phyloP scores from a whole-genome alignment of 1,284 basidiomycete genomes.

The Cystobasidiaceae sp. region DNA sequence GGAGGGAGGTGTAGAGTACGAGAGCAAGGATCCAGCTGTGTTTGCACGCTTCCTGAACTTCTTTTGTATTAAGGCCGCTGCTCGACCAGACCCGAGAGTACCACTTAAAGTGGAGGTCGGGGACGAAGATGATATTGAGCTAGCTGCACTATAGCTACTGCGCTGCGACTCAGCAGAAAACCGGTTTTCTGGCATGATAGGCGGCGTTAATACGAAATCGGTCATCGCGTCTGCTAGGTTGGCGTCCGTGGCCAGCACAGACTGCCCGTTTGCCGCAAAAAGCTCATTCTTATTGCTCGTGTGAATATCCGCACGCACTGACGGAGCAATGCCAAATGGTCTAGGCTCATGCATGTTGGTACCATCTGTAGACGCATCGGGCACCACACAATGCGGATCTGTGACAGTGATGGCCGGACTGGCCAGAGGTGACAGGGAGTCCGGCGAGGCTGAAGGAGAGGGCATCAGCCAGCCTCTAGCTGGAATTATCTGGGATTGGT shows the following conservation, averaged over 20 bases:
- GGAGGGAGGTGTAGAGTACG: too few species aligned
- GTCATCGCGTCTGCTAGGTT: constrained; percentile 5
- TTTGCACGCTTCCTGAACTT: constrained; percentile 18
- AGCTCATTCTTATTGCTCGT: background rate
- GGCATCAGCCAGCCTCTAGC: too few species aligned
- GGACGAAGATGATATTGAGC: constrained; percentile 1
- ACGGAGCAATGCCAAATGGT: too few species aligned
- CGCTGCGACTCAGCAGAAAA: background rate
- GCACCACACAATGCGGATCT: too few species aligned
- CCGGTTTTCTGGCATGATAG: background rate
- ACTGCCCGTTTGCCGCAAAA: background rate
- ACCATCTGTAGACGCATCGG: too few species aligned
- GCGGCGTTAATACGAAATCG: constrained; percentile 1
- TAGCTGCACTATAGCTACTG: background rate
- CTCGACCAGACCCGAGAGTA: too few species aligned
- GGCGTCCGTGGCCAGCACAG: background rate
- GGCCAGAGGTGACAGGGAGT: too few species aligned
- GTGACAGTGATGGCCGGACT: constrained; percentile 25
- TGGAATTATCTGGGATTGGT: too few species aligned
- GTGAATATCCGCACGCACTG: too few species aligned
- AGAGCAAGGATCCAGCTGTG: background rate
- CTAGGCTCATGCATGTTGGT: too few species aligned
- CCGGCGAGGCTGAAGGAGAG: too few species aligned
- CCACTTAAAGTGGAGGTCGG: too few species aligned
- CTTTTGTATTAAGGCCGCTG: constrained; percentile 2